Base-by-base conservation (phyloP, 306 rosid species). In the Calophaca sinica region DNA sequence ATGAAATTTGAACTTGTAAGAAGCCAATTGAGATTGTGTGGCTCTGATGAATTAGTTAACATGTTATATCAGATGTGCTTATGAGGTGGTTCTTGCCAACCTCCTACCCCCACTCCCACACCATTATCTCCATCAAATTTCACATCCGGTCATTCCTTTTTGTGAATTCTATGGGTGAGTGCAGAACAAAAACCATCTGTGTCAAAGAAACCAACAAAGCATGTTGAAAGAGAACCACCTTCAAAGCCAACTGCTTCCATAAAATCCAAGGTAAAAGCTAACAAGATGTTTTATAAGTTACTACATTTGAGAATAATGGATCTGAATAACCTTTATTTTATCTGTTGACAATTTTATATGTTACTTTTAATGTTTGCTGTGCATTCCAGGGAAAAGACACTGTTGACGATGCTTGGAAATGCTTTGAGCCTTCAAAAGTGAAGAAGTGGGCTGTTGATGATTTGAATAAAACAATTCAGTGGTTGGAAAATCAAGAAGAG, bases 401-500 rank as follows among this genome's bases (percentile, higher is more conserved):
- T 46, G 48, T 15, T 46, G 72, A 69, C 41, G 36, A 79, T 46
- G 67, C 82, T 32, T 36, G 73, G 52, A 84, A 86, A 80, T 77
- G 61, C 71, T 86, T 91, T 80, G 78, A 89, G 58, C 87, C 88
- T 75, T 86, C 83, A 54, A 76, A 85, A 83, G 88, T 90, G 74
- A 92, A 87, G 89, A 86, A 78, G 77, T 94, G 99, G 97, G 96
- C 93, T 42, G 42, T 77, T 42, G 76, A 86, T 42, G 99, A 94
- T 83, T 82, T 92, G 79, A 82, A 81, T 58, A 88, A 72, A 67
- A 94, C 96, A 9, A 77, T 90, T 71, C 83, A 82, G 51, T 94
- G 98, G 98, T 84, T 94, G 81, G 96, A 94, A 87, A 86, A 86
- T 84, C 98, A 90, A 85, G 98, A 94, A 81, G 97, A 91, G 84